phyloP scores from a whole-genome alignment of 2,329 filamentous ascomycete genomes.

The Calonectria crousiana region DNA sequence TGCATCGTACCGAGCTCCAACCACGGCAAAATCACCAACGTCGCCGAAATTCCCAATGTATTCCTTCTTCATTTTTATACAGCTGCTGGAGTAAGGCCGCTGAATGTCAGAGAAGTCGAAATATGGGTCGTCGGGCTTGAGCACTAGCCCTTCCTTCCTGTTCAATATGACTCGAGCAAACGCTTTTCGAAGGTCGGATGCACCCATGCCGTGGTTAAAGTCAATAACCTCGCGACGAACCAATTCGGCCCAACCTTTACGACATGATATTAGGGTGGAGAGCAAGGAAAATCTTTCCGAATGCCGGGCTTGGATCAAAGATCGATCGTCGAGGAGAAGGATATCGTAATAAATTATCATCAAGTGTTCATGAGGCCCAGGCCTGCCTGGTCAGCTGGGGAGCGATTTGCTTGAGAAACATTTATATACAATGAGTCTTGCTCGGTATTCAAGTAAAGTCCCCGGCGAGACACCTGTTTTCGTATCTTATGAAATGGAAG shows the following conservation, averaged over 20 bases:
- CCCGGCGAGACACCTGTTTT: slow-evolving; percentile 82
- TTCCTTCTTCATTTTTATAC: slow-evolving; percentile 90
- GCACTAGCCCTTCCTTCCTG: slow-evolving; percentile 81
- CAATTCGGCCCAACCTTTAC: slow-evolving; percentile 74
- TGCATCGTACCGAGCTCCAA: slow-evolving; percentile 80
- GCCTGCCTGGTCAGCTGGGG: slow-evolving; percentile 51
- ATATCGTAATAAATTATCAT: slow-evolving; percentile 74
- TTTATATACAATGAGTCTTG: slow-evolving; percentile 73
- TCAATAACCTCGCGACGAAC: slow-evolving; percentile 77
- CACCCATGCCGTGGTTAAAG: slow-evolving; percentile 67
- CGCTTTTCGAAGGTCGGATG: slow-evolving; percentile 67
- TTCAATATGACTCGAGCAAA: slow-evolving; percentile 77
- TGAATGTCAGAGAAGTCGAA: slow-evolving; percentile 65
- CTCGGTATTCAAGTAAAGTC: slow-evolving; percentile 74
- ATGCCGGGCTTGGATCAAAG: slow-evolving; percentile 64
- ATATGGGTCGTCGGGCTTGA: slow-evolving; percentile 86
- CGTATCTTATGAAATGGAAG: slow-evolving; percentile 85
- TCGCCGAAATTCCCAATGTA: slow-evolving; percentile 84
- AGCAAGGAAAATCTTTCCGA: slow-evolving; percentile 72
- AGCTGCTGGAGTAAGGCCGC: slow-evolving; percentile 59
- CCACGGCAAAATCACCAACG: slow-evolving; percentile 83
- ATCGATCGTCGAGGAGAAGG: slow-evolving; percentile 66
- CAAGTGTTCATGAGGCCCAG: slow-evolving; percentile 64
- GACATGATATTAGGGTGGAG: slow-evolving; percentile 61
- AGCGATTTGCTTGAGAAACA: too few relatives aligned